Percentiles rank a stretch among this genome's conserved stretches.
These are phyloP conservation scores for Daldinia childiae DNA, from an alignment of 495 filamentous ascomycete genomes.

Conservation along the genomic window DNA sequence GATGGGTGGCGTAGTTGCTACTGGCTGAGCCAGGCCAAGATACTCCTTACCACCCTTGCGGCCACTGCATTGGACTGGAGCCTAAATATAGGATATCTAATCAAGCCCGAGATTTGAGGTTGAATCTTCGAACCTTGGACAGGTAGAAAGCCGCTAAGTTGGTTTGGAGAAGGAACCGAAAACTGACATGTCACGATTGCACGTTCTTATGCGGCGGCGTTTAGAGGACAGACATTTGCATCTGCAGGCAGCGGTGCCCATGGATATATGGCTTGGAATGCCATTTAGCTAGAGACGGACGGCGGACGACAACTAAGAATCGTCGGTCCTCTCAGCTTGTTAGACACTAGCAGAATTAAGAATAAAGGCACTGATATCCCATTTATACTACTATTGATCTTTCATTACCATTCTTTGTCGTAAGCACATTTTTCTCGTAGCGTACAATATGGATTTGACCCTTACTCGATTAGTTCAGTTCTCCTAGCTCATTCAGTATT, in stretches of 20 bases:
- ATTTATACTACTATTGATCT: constrained; percentile 22
- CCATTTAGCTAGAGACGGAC: constrained; percentile 13
- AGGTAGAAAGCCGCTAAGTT: not conserved
- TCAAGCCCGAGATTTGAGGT: not conserved
- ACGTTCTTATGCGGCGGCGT: constrained; percentile 29
- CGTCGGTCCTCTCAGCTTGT: not conserved
- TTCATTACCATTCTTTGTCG: constrained; percentile 22
- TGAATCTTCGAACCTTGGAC: not conserved
- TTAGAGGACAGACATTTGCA: constrained; percentile 22
- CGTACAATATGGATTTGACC: constrained; percentile 10
- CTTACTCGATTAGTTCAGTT: not conserved
- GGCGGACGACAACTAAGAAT: constrained; percentile 8
- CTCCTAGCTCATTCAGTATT: not conserved
- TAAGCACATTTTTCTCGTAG: constrained; percentile 32
- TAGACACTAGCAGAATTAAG: constrained; percentile 8
- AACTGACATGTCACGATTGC: constrained; percentile 5
- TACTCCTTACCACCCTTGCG: not conserved
- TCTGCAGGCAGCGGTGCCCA: constrained; percentile 9
- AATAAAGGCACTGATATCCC: constrained; percentile 32
- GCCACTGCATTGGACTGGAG: not conserved
- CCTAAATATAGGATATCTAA: not conserved
- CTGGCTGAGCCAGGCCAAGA: constrained; percentile 10
- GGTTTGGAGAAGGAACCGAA: not conserved
- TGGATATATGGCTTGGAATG: not conserved
- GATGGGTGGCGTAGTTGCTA: constrained; percentile 62